Evolutionary conservation across 2,329 filamentous ascomycete genomes (phyloP).

Genomic region (Colletotrichum gigasporum): DNA sequence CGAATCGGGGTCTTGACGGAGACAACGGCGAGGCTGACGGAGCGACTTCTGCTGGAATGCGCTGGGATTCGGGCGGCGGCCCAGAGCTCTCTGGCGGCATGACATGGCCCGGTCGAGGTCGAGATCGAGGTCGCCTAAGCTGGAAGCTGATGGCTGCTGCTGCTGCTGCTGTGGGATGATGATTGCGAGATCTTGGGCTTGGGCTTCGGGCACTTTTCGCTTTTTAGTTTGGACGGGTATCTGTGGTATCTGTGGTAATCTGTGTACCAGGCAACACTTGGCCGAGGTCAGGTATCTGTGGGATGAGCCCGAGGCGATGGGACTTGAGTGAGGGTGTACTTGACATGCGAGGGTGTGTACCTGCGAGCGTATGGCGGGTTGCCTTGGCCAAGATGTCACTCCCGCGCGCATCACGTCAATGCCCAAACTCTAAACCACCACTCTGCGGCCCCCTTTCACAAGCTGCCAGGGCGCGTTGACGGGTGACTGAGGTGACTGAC

Average conservation of each 20-base stretch:
- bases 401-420: conserved; percentile 21
- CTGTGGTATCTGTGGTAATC: background rate
- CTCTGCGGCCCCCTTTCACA: conserved; percentile 1
- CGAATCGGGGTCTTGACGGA: background rate
- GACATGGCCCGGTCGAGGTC: too few species aligned
- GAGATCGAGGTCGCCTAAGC: too few species aligned
- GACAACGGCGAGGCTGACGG: background rate
- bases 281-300: too few species aligned
- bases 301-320: too few species aligned
- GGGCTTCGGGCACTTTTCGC: background rate
- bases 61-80: background rate
- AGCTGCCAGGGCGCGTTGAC: conserved; percentile 13
- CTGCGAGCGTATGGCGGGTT: background rate
- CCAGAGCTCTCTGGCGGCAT: background rate
- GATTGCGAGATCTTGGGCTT: conserved; percentile 1
- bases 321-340: background rate
- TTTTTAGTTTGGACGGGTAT: conserved; percentile 1
- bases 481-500: conserved; percentile 16
- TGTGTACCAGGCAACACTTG: too few species aligned
- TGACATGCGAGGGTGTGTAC: too few species aligned
- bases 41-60: too few species aligned
- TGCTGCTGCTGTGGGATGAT: background rate
- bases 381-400: conserved; percentile 10
- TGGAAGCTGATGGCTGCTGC: too few species aligned
- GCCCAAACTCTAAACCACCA: conserved; percentile 21